phyloP scores from a whole-genome alignment of 202 grass and related monocot species.

The Bolboschoenoplectus hybrid region DNA sequence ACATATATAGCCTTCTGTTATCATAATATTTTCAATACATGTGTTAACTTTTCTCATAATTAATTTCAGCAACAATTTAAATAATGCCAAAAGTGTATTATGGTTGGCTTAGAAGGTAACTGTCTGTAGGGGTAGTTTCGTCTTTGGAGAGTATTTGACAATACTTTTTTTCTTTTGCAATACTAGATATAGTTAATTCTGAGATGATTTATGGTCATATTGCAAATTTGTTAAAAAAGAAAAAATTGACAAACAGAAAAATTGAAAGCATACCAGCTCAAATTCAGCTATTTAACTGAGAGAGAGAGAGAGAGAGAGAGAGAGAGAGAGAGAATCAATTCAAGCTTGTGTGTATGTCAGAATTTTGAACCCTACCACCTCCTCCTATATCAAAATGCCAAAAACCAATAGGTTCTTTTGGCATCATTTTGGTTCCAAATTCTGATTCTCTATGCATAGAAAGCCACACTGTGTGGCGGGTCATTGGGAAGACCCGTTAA shows the following conservation, averaged over 20 bases:
- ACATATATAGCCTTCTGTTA: not conserved
- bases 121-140: not conserved
- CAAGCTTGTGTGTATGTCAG: conserved; percentile 34
- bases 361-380: not conserved
- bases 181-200: not conserved
- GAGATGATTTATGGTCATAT: not conserved
- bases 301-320: conserved; percentile 10
- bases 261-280: conserved; percentile 16
- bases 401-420: conserved; percentile 24
- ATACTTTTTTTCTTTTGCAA: not conserved
- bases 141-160: too few species aligned
- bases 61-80: not conserved
- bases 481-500: not conserved
- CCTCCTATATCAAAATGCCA: conserved; percentile 2
- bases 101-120: not conserved
- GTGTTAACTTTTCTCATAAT: not conserved
- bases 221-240: not conserved
- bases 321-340: conserved; percentile 13
- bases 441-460: not conserved
- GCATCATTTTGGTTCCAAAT: not conserved
- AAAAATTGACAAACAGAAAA: conserved; percentile 28
- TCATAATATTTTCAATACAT: not conserved
- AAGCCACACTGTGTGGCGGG: not conserved
- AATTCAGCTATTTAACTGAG: conserved; percentile 26
- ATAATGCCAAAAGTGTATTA: not conserved